These are phyloP conservation scores for Leccinum ochraceum DNA, from an alignment of 768 basidiomycete genomes.

Conservation along the genomic window DNA sequence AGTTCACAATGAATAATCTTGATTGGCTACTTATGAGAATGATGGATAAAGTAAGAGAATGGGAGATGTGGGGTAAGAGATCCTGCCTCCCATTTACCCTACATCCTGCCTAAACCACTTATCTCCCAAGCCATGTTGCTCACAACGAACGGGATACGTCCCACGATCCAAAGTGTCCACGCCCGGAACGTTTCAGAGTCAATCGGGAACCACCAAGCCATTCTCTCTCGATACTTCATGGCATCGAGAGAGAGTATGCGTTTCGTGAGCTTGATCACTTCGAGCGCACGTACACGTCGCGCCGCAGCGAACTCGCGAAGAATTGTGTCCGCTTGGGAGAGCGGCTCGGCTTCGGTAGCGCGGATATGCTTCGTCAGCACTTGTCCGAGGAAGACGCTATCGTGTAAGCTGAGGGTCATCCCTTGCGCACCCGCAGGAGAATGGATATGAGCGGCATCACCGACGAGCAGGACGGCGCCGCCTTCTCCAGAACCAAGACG, in stretches of 20 bases:
- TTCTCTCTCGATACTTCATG: constrained; percentile 7
- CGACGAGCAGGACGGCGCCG: constrained; percentile 33
- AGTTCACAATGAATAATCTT: no score
- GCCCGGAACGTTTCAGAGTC: constrained; percentile 30
- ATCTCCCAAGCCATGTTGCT: constrained; percentile 18
- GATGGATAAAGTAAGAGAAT: no score
- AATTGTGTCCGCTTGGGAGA: constrained; percentile 31
- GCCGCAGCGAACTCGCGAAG: constrained; percentile 37
- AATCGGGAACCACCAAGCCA: constrained; percentile 27
- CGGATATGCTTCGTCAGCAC: constrained; percentile 38
- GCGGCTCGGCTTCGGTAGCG: constrained; percentile 9
- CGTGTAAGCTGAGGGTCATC: no score
- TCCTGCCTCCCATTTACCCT: neutral
- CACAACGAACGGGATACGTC: constrained; percentile 17
- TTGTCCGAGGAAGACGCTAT: constrained; percentile 40
- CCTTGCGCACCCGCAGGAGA: no score
- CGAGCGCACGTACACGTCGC: constrained; percentile 42
- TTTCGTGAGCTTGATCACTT: constrained; percentile 45
- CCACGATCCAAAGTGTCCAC: constrained; percentile 22
- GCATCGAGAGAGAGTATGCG: constrained; percentile 28
- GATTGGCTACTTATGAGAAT: no score
- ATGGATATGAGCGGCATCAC: constrained; percentile 9
- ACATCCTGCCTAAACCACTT: constrained; percentile 25
- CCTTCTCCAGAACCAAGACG: constrained; percentile 7
- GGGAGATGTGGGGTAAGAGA: neutral